These are phyloP conservation scores for Calamus simplicifolius DNA, from an alignment of 176 grass and related monocot genomes.

Conservation along the genomic window DNA sequence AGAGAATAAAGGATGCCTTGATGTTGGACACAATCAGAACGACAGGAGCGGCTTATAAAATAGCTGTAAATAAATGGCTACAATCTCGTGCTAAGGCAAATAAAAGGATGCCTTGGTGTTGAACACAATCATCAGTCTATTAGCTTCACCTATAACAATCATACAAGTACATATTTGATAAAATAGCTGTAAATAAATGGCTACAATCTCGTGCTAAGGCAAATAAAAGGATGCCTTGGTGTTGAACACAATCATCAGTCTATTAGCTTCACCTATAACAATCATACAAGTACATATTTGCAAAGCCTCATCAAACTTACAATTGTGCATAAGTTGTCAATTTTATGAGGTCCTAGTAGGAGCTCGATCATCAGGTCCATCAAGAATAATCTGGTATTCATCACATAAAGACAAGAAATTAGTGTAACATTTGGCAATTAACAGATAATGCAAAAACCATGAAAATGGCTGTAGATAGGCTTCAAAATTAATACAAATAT, in stretches of 20 bases:
- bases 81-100: background rate
- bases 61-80: too few relatives aligned
- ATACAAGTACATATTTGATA: conserved; percentile 21
- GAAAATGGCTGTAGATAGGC: too few relatives aligned
- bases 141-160: conserved; percentile 20
- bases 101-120: conserved; percentile 42
- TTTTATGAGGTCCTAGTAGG: conserved; percentile 22
- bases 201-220: background rate
- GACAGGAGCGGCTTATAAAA: too few relatives aligned
- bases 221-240: conserved; percentile 42
- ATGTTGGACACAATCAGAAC: too few relatives aligned
- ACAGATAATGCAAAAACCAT: too few relatives aligned
- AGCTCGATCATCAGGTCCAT: conserved; percentile 52
- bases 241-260: conserved; percentile 16
- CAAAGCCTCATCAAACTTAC: conserved; percentile 36
- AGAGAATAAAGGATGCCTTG: too few relatives aligned
- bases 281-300: conserved; percentile 27
- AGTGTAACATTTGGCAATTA: too few relatives aligned
- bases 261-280: conserved; percentile 24
- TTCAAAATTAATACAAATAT: too few relatives aligned
- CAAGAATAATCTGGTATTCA: conserved; percentile 40
- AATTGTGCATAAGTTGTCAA: background rate
- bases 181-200: too few relatives aligned
- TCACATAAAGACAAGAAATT: too few relatives aligned
- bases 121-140: conserved; percentile 23